Base-by-base conservation (phyloP, 441 rosid genomes). In the Syzygium syzygioides region DNA sequence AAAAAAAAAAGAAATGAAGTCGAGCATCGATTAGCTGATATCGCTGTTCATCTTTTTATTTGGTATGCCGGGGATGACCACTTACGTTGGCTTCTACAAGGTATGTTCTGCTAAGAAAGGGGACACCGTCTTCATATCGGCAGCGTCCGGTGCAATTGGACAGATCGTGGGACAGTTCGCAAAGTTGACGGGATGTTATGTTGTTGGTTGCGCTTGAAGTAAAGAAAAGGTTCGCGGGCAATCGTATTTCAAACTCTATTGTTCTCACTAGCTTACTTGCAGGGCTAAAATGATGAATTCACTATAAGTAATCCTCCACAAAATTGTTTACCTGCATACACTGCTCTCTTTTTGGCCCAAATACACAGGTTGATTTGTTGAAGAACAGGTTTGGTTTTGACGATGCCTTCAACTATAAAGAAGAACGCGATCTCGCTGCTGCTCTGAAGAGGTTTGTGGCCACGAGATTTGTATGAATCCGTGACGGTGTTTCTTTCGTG, bases 91-190 rank as follows among this genome's bases (percentile, higher is more conserved):
- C 55, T 89, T 86, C 54, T 37, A 85, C 71, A 50, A 89, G 48
- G n/a, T 76, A 56, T 89, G 86, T 48, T 86, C 50, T 30, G 76
- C 90, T 5, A 89, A 89, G 85, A 56, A 89, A 76, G 86, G 90
- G 20, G 90, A 89, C 5, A 71, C 50, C 9, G 15, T 89, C 32
- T 89, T 85, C 79, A 19, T 71, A 37, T 86, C 86, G 59, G 45
- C 86, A 28, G 90, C 86, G 25, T 55, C 88, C 0, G 86, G 90
- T 34, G 90, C 87, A 79, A 85, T 86, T 25, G 90, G 90, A 56
- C 90, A 88, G 53, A 60, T 48, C 8, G 90, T 89, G 7, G 90
- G 90, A 34, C 90, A 11, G 80, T 76, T 89, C n/a, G 62, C 90
- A 34, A 71, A 89, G 57, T 30, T 86, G 86, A 30, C 3, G 11